Percentiles rank a stretch among this genome's conserved stretches.
Conservation (phyloP, 129 eudicot genomes). For the Smallanthus sonchifolius region DNA sequence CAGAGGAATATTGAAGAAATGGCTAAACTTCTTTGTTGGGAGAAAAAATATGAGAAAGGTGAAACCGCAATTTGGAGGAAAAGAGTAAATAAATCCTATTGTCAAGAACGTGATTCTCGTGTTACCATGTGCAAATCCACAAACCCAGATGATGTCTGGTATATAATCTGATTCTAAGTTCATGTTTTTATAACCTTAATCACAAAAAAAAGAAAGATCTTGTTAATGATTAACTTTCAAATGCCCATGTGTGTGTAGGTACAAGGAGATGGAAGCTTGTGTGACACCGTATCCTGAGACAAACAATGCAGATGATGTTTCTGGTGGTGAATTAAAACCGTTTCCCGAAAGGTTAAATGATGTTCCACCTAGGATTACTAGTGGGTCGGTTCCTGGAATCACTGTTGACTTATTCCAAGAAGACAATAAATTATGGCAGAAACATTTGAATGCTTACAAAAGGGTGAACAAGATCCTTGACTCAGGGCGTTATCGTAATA, state of each 20-base stretch:
- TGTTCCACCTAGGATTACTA: conserved; percentile 48
- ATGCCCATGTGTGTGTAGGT: conserved; percentile 28
- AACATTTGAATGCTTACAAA: conserved; percentile 60
- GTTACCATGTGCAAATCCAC: conserved; percentile 38
- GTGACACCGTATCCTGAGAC: conserved; percentile 47
- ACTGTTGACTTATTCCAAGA: conserved; percentile 46
- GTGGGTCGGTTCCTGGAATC: conserved; percentile 51
- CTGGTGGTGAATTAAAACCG: conserved; percentile 57
- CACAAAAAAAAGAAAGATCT: background rate
- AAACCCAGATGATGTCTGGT: conserved; percentile 48
- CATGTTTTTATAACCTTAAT: background rate
- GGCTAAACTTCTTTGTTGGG: conserved; percentile 59
- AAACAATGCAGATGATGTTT: conserved; percentile 39
- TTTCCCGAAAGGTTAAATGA: conserved; percentile 55
- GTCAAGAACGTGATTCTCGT: conserved; percentile 37
- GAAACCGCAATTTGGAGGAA: conserved; percentile 53
- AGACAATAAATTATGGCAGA: conserved; percentile 54
- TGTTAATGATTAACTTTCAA: background rate
- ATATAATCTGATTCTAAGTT: background rate
- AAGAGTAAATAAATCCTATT: conserved; percentile 34
- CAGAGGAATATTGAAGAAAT: conserved; percentile 45
- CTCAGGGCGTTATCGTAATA: conserved; percentile 62
- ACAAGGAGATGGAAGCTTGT: conserved; percentile 63
- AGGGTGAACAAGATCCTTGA: conserved; percentile 54
- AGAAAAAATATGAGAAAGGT: conserved; percentile 45